Evolutionary conservation across 1,284 basidiomycete species (phyloP), one percentile per base, ranked within the genome.

Genomic region (Ustilago esculenta): DNA sequence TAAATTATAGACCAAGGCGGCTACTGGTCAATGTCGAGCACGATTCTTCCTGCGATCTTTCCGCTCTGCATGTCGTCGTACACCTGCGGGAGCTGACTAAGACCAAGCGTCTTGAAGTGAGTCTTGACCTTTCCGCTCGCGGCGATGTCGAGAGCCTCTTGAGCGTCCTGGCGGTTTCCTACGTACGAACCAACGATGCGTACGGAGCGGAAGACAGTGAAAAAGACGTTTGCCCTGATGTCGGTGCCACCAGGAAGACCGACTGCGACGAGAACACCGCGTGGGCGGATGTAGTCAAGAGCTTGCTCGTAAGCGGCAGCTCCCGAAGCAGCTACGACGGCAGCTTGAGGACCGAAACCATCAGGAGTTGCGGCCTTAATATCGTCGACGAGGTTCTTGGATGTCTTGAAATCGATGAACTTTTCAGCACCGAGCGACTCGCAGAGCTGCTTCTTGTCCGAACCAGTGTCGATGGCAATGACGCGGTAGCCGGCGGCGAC

Each of bases 391-490:
- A 90, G 84, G 73, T 90, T 79, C 64, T 79, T 76, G 36, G 50
- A 53, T 40, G 73, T 85, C 72, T 85, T 87, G 84, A 91, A 92
- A 84, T 94, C 91, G 70, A 94, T 86, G 87, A 89, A 93, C 47
- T 85, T 85, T 70, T 90, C 88, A 0, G 90, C 90, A 39, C 92
- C 92, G 48, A 92, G 88, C 24, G 85, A 83, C 60, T 85, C 74
- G 80, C 87, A 88, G 14, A 94, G 85, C 45, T 87, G 84, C 75
- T 86, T 85, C 85, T 94, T 94, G 71, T 90, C 89, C 3, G 84
- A 86, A 29, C 92, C 91, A 2, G 88, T 88, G 74, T 91, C 90
- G 78, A 92, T 87, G 17, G 90, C 92, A 64, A 94, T 87, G 35
- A 92, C 90, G 24, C 88, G 87, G 57, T 91, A 86, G 11, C 81